Evolutionary conservation across 495 filamentous ascomycete species (phyloP).

Genomic region (Halenospora varia): DNA sequence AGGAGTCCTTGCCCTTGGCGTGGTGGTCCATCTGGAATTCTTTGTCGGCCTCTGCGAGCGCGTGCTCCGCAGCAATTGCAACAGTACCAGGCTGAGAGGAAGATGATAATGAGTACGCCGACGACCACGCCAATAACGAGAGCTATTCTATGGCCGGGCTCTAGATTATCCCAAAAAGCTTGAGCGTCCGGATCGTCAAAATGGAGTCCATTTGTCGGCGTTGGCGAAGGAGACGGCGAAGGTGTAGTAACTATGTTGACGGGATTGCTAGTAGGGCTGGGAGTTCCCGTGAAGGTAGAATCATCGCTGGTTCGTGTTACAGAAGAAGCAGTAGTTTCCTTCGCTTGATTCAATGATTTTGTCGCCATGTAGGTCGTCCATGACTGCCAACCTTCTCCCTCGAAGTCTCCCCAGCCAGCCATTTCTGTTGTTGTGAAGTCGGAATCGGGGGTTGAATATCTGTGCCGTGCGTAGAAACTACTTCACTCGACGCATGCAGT

Average conservation of each 20-base stretch:
- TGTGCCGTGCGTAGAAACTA: background rate
- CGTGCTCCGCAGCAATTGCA: conserved; percentile 11
- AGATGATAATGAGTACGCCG: conserved; percentile 1
- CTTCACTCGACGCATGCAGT: too few relatives aligned
- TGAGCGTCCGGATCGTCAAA: background rate
- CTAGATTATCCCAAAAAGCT: background rate
- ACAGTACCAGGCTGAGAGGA: conserved; percentile 11
- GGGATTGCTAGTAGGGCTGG: too few relatives aligned
- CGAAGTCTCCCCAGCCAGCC: too few relatives aligned
- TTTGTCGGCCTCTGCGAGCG: background rate
- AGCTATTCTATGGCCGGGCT: background rate
- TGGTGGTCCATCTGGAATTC: too few relatives aligned
- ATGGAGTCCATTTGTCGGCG: background rate
- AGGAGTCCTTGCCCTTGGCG: background rate
- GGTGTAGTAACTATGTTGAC: too few relatives aligned
- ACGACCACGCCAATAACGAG: background rate
- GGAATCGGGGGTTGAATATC: background rate
- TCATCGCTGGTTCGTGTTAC: background rate
- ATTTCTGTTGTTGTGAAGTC: background rate
- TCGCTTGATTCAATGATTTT: too few relatives aligned
- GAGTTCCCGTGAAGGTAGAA: too few relatives aligned
- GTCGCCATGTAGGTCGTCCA: too few relatives aligned
- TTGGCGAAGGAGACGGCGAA: too few relatives aligned
- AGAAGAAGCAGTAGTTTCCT: background rate
- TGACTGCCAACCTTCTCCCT: too few relatives aligned